Evolutionary conservation across 352 stramenopile genomes (phyloP), one percentile per base, ranked within the genome.

Genomic region (Pythium periplocum): DNA sequence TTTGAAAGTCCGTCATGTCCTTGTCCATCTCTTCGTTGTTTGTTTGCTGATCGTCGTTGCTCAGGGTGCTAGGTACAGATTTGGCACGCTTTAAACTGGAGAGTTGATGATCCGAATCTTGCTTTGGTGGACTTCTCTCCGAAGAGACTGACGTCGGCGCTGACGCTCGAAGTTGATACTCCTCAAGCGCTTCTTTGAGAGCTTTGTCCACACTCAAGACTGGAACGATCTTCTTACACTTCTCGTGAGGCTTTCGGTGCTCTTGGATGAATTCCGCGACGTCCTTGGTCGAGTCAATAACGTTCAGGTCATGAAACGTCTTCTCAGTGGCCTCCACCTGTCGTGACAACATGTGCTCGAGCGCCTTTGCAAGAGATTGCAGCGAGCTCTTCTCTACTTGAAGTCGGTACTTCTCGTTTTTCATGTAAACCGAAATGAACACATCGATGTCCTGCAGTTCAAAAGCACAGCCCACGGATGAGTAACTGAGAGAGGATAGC

Each of bases 351-450:
- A 79, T 76, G 43, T 90, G 78, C 33, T 87, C 75, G 41, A 89
- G 57, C 8, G 83, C 83, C 66, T 87, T 87, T 0, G 69, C 67
- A 4, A 93, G 61, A 4, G 76, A 86, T 46, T 85, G 58, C 12
- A 93, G 57, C 1, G 78, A 89, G 50, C 83, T 89, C 43, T 93
- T 93, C 38, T 79, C 64, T 49, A 91, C 83, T 61, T 93, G 80
- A 7, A 93, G 66, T 2, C 80, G 77, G 44, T 88, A 90, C 50
- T 90, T 91, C 51, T 93, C 83, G 53, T 93, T 93, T 62, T 91
- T 91, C 78, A 90, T 90, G 50, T 75, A 89, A 4, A 71, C 69
- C 2, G 80, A 91, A 31, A 91, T 76, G 50, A 86, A 75, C 5
- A 86, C 65, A 35, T 89, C 76, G 39, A 91, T 71, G 51, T 93